Percentiles rank a stretch among this genome's conserved stretches.
These are phyloP conservation scores for Psilocybe azurescens DNA, from an alignment of 768 basidiomycete genomes.

Conservation along the genomic window DNA sequence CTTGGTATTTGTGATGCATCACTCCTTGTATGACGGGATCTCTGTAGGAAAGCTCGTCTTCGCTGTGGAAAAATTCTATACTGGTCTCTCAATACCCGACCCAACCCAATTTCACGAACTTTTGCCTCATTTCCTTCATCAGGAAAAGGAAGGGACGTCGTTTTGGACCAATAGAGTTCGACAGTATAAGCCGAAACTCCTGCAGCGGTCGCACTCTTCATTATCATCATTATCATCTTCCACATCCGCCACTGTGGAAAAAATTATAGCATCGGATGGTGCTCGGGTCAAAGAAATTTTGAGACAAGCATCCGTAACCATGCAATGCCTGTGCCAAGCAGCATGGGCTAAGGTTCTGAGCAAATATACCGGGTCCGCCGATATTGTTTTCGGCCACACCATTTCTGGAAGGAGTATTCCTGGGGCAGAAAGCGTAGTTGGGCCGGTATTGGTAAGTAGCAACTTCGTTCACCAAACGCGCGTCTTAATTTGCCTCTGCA, in stretches of 20 bases:
- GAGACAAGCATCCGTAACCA: conserved; percentile 31
- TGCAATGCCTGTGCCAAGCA: conserved; percentile 40
- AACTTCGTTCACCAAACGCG: conserved; percentile 17
- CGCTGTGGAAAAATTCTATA: conserved; percentile 37
- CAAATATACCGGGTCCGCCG: conserved; percentile 36
- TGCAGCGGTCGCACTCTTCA: conserved; percentile 17
- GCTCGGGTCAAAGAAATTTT: conserved; percentile 22
- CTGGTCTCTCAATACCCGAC: conserved; percentile 13
- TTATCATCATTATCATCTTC: not conserved
- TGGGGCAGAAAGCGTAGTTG: conserved; percentile 47
- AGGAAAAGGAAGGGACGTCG: conserved; percentile 40
- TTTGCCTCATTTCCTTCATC: conserved; percentile 39
- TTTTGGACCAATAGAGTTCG: conserved; percentile 41
- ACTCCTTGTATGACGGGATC: conserved; percentile 52
- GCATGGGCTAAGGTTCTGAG: conserved; percentile 31
- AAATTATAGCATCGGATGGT: conserved; percentile 16
- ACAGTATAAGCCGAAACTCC: conserved; percentile 23
- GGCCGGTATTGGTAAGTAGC: conserved; percentile 46
- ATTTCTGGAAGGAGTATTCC: conserved; percentile 48
- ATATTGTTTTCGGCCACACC: conserved; percentile 52
- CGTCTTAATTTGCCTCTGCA: not conserved
- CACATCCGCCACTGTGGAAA: conserved; percentile 16
- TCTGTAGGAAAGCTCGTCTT: conserved; percentile 42
- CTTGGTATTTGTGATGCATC: conserved; percentile 49
- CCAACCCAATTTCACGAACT: conserved; percentile 41